These are phyloP conservation scores for Candida gorgasii DNA, from an alignment of 805 yeast species.

Conservation along the genomic window DNA sequence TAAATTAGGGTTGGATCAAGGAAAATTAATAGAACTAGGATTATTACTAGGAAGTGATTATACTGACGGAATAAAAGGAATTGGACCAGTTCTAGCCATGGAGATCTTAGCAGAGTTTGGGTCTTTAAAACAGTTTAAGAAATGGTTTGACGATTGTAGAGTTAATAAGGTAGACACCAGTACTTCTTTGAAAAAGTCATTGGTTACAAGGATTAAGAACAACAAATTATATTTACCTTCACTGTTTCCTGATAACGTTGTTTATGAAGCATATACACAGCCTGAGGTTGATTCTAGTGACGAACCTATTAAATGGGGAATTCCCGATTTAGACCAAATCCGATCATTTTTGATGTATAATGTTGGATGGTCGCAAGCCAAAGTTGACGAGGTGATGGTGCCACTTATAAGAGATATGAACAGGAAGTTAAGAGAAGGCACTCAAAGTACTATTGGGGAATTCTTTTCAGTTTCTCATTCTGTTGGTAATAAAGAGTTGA, in stretches of 20 bases:
- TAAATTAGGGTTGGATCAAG: slow-evolving; percentile 64
- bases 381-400: slow-evolving; percentile 77
- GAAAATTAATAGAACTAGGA: slow-evolving; percentile 76
- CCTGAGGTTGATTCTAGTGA: slow-evolving; percentile 87
- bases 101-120: slow-evolving; percentile 87
- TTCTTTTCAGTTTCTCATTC: slow-evolving; percentile 65
- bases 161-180: slow-evolving; percentile 42
- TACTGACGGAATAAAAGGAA: slow-evolving; percentile 87
- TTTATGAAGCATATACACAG: slow-evolving; percentile 68
- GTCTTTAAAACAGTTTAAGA: slow-evolving; percentile 39
- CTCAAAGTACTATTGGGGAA: slow-evolving; percentile 63
- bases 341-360: slow-evolving; percentile 66
- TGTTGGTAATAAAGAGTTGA: slow-evolving; percentile 45
- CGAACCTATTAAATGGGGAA: slow-evolving; percentile 85
- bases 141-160: slow-evolving; percentile 60
- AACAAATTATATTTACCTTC: slow-evolving; percentile 58
- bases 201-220: slow-evolving; percentile 54
- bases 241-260: slow-evolving; percentile 68
- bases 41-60: slow-evolving; percentile 90
- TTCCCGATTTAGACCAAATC: slow-evolving; percentile 78
- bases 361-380: slow-evolving; percentile 77
- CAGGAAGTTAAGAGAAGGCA: slow-evolving; percentile 52
- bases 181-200: slow-evolving; percentile 50
- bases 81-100: slow-evolving; percentile 92
- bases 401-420: slow-evolving; percentile 85